Evolutionary conservation across 2,329 filamentous ascomycete genomes (phyloP).

Genomic region (Epicoccum sorghinum): DNA sequence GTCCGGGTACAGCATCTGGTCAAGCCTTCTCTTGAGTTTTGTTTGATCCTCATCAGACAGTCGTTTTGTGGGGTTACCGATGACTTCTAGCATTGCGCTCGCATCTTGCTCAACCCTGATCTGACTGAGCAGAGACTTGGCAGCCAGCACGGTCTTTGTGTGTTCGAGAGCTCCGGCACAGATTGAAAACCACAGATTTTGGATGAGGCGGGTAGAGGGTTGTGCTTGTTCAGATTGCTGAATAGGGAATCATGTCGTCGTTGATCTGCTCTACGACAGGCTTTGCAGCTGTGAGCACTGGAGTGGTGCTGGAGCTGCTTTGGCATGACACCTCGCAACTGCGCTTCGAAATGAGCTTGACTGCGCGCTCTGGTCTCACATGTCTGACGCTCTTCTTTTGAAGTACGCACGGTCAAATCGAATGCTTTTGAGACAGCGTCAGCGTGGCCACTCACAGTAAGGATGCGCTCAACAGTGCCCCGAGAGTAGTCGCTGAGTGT

Average conservation of each 20-base stretch:
- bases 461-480: slow-evolving; percentile 93
- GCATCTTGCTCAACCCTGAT: slow-evolving; percentile 20
- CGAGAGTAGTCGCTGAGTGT: slow-evolving; percentile 98
- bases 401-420: slow-evolving; percentile 93
- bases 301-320: slow-evolving; percentile 85
- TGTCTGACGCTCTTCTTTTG: slow-evolving; percentile 78
- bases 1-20: slow-evolving; percentile 18
- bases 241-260: slow-evolving; percentile 17
- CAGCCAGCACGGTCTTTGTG: slow-evolving; percentile 10
- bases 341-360: slow-evolving; percentile 53
- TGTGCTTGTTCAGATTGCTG: background rate
- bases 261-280: background rate
- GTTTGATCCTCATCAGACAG: slow-evolving; percentile 14
- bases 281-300: slow-evolving; percentile 88
- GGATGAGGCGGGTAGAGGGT: background rate
- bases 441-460: slow-evolving; percentile 95
- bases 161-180: slow-evolving; percentile 20
- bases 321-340: slow-evolving; percentile 57
- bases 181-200: slow-evolving; percentile 24
- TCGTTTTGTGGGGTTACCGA: slow-evolving; percentile 23
- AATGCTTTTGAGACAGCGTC: slow-evolving; percentile 99
- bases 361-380: no score
- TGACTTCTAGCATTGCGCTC: slow-evolving; percentile 18
- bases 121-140: slow-evolving; percentile 18
- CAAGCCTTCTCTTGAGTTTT: slow-evolving; percentile 18